A percentile compares a stretch with the other conserved stretches of the same genome.
phyloP scores from a whole-genome alignment of 169 alveolate species.

The Toxoplasma gondii region DNA sequence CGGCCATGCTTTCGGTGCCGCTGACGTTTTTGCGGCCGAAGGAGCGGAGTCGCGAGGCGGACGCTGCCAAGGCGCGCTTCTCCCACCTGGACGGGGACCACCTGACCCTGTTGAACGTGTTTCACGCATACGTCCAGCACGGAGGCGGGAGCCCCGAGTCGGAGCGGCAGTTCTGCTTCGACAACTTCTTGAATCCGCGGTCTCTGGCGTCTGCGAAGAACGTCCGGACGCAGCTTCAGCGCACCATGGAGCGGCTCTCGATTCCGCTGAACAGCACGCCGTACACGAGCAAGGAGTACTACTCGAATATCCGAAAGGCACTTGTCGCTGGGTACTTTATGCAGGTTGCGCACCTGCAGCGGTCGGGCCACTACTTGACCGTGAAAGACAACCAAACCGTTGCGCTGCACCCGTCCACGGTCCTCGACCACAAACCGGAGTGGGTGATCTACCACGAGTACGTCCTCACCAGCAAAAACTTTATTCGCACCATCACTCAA shows the following conservation, averaged over 20 bases:
- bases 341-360: constrained; percentile 76
- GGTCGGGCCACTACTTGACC: constrained; percentile 91
- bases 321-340: constrained; percentile 67
- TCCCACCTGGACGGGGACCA: constrained; percentile 98
- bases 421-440: constrained; percentile 94
- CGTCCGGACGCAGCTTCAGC: constrained; percentile 89
- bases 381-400: constrained; percentile 96
- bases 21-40: constrained; percentile 93
- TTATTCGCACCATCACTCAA: constrained; percentile 93
- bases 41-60: constrained; percentile 77
- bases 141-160: constrained; percentile 78
- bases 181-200: constrained; percentile 88
- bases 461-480: constrained; percentile 96
- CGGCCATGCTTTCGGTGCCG: constrained; percentile 93
- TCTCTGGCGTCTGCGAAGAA: constrained; percentile 87
- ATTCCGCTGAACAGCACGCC: constrained; percentile 64
- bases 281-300: constrained; percentile 70
- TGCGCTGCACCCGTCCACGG: constrained; percentile 97
- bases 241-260: constrained; percentile 74
- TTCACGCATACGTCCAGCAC: constrained; percentile 77
- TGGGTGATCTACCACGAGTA: constrained; percentile 91
- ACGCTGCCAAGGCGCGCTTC: constrained; percentile 85
- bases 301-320: constrained; percentile 71
- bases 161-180: constrained; percentile 87
- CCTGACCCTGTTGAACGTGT: constrained; percentile 93